phyloP scores from a whole-genome alignment of 2,329 filamentous ascomycete genomes.

The Cladosporium sp. region DNA sequence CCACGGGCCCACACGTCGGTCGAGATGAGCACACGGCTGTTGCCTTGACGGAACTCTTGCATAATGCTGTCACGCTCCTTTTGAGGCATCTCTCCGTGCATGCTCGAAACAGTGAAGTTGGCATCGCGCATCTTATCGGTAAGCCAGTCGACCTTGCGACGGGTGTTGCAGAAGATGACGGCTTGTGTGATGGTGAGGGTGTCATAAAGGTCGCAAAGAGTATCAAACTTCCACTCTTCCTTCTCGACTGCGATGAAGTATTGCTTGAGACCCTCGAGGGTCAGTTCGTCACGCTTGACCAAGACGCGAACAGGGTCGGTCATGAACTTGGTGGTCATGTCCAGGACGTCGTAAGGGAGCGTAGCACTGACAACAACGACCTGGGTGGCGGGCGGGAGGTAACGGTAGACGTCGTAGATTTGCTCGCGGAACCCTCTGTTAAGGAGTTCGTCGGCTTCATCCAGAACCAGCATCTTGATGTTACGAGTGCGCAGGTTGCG shows the following conservation, averaged over 20 bases:
- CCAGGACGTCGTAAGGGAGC: conserved; percentile 97
- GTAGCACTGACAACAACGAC: conserved; percentile 97
- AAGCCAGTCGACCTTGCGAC: conserved; percentile 99
- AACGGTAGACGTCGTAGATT: conserved; percentile 99
- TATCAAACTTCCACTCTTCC: conserved; percentile 99
- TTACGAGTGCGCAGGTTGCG: conserved; percentile 92
- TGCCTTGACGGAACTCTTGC: conserved; percentile 99
- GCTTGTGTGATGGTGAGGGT: conserved; percentile 99
- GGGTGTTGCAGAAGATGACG: conserved; percentile 99
- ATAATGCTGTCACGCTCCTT: conserved; percentile 97
- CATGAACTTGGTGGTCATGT: conserved; percentile 99
- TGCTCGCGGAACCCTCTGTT: conserved; percentile 99
- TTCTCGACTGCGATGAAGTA: conserved; percentile 99
- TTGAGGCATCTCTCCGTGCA: conserved; percentile 99
- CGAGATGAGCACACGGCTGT: conserved; percentile 96
- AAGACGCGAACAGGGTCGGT: conserved; percentile 97
- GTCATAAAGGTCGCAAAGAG: conserved; percentile 97
- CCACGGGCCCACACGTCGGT: conserved; percentile 97
- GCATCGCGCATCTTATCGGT: conserved; percentile 94
- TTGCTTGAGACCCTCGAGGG: conserved; percentile 99
- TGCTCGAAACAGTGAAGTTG: conserved; percentile 98
- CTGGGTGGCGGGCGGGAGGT: conserved; percentile 95
- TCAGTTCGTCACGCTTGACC: conserved; percentile 99
- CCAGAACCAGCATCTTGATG: conserved; percentile 99
- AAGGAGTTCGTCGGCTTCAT: conserved; percentile 94